A percentile compares a stretch with the other conserved stretches of the same genome.
phyloP scores from a whole-genome alignment of 441 rosid genomes.

The Sinapis alba region DNA sequence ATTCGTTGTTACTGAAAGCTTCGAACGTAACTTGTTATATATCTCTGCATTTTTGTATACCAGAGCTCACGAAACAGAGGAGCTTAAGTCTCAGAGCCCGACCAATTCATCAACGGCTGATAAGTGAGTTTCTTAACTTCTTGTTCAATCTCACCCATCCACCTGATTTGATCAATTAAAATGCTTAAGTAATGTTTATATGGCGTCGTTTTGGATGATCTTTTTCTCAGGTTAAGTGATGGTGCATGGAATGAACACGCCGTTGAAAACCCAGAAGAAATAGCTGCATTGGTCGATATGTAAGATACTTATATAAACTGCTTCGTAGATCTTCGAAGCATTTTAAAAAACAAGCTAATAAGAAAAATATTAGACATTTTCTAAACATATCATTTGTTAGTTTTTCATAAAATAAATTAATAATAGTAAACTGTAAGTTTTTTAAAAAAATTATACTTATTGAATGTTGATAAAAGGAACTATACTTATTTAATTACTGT shows the following conservation, averaged over 20 bases:
- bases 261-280: not conserved
- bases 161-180: slow-evolving; percentile 14
- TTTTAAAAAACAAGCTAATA: not conserved
- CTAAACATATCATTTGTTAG: not conserved
- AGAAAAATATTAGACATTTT: not conserved
- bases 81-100: slow-evolving; percentile 30
- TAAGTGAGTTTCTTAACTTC: slow-evolving; percentile 29
- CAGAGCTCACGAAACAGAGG: slow-evolving; percentile 39
- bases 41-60: slow-evolving; percentile 6
- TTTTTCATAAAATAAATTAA: too few relatives aligned
- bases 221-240: slow-evolving; percentile 27
- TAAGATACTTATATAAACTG: slow-evolving; percentile 25
- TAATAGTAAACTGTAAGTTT: not conserved
- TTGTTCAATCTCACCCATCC: slow-evolving; percentile 5
- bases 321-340: not conserved
- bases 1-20: not conserved
- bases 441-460: too few relatives aligned
- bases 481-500: not conserved
- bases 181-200: not conserved
- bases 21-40: not conserved
- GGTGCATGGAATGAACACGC: slow-evolving; percentile 30
- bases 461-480: not conserved
- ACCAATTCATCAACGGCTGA: slow-evolving; percentile 45
- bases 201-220: not conserved
- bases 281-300: slow-evolving; percentile 37